Evolutionary conservation across 805 yeast genomes (phyloP).

Genomic region (Lipomyces yamanashiensis): DNA sequence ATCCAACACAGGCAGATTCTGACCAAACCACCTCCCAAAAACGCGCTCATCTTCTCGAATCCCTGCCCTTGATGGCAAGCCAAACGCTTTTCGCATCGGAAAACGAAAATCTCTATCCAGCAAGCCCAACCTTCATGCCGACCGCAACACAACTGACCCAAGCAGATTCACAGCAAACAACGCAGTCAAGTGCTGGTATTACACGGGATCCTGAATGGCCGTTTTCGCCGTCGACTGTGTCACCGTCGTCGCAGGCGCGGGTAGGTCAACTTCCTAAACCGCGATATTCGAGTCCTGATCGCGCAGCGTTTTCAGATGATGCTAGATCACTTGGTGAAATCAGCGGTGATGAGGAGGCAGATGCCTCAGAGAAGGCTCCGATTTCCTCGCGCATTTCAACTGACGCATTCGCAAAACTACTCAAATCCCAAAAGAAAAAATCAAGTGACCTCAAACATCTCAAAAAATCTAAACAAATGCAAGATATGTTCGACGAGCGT

Average conservation of each 20-base stretch:
- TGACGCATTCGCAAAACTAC: constrained; percentile 9
- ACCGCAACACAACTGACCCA: constrained; percentile 1
- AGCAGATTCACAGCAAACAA: background rate
- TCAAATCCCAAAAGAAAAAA: constrained; percentile 8
- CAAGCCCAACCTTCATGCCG: background rate
- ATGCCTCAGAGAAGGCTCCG: background rate
- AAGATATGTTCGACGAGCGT: constrained; percentile 72
- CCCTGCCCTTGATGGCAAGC: constrained; percentile 1
- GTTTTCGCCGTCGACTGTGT: constrained; percentile 5
- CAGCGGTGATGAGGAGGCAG: background rate
- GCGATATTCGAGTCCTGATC: constrained; percentile 12
- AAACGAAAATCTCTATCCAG: background rate
- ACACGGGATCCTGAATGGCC: constrained; percentile 12
- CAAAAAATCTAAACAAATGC: constrained; percentile 46
- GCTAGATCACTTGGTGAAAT: background rate
- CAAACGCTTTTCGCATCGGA: background rate
- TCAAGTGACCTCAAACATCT: constrained; percentile 32
- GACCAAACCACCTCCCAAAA: background rate
- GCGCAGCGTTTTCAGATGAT: constrained; percentile 12
- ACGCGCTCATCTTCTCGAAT: background rate
- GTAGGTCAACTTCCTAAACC: background rate
- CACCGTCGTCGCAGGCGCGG: background rate
- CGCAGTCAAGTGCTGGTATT: background rate
- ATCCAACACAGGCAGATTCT: background rate
- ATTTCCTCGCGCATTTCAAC: background rate